Base-by-base conservation (phyloP, 495 filamentous ascomycete genomes). In the Penicillium steckii region DNA sequence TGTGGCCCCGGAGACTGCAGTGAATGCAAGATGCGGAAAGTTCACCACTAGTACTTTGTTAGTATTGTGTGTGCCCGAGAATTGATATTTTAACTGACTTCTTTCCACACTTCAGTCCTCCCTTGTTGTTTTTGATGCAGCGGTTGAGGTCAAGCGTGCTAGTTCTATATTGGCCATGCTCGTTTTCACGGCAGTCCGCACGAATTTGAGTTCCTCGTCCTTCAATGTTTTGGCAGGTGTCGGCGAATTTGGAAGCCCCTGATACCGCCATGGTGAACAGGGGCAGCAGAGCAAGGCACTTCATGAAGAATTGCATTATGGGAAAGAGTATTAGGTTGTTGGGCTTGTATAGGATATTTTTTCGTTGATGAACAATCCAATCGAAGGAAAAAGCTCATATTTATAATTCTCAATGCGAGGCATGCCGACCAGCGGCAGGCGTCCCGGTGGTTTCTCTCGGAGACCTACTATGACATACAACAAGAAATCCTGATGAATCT, bases 241-340 rank as follows among this genome's bases (percentile, higher is more conserved):
- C 12, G 19, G 52, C 60, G 19, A 62, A 62, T 38, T 59, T 59
- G 42, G 60, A 62, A 13, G 56, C 22, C 12, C 48, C 55, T 4
- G 56, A 59, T 7, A 53, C 49, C 5, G 50, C 41, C 15, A 59
- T 45, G 18, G 50, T 50, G 8, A 59, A 48, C 27, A 62, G 25
- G 24, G 56, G 48, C 12, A 62, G 40, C 6, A 62, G 41, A 9
- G 48, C 55, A n/a, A 62, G 26, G 30, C 37, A 50, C 45, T 59
- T 56, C 32, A 59, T 21, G 26, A 41, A 53, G 52, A 59, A 59
- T 7, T 59, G 52, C 60, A 62, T 62, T n/a, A 25, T 62, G 43
- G 18, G 24, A 17, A n/a, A 13, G n/a, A 8, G 18, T 46, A 17
- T 21, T 29, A 29, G 46, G 22, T 17, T 30, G 25, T 21, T 47